A percentile compares a stretch with the other conserved stretches of the same genome.
phyloP scores from a whole-genome alignment of 805 yeast species.

The Yamadazyma tumulicola region DNA sequence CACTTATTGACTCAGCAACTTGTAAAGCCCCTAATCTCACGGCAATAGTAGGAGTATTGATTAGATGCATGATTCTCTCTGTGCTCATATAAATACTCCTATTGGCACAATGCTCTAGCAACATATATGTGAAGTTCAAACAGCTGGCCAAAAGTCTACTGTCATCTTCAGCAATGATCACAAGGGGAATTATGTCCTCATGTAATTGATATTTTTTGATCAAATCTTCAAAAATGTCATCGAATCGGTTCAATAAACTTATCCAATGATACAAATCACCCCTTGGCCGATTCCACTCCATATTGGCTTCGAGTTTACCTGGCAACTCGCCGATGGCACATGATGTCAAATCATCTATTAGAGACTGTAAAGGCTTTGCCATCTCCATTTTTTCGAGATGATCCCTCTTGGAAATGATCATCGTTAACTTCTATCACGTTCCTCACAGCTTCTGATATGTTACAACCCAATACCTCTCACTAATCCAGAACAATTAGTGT shows the following conservation, averaged over 20 bases:
- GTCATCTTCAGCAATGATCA: slow-evolving; percentile 44
- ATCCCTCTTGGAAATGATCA: slow-evolving; percentile 31
- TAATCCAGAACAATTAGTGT: no score
- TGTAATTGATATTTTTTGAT: slow-evolving; percentile 53
- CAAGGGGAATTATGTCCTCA: slow-evolving; percentile 44
- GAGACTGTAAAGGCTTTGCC: slow-evolving; percentile 25
- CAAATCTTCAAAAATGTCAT: slow-evolving; percentile 54
- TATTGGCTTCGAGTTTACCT: slow-evolving; percentile 29
- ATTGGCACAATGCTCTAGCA: slow-evolving; percentile 68
- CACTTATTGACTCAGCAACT: slow-evolving; percentile 57
- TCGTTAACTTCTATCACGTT: no score
- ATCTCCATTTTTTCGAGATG: slow-evolving; percentile 26
- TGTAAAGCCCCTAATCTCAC: slow-evolving; percentile 60
- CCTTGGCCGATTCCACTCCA: slow-evolving; percentile 58
- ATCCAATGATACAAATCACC: slow-evolving; percentile 78
- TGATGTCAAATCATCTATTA: slow-evolving; percentile 36
- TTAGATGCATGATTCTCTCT: slow-evolving; percentile 54
- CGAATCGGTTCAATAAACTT: slow-evolving; percentile 71
- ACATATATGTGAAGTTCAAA: slow-evolving; percentile 55
- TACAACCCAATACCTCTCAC: no score
- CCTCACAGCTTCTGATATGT: no score
- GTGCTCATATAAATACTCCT: slow-evolving; percentile 65
- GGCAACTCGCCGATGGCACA: slow-evolving; percentile 42
- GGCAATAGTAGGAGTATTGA: slow-evolving; percentile 56
- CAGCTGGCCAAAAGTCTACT: slow-evolving; percentile 47